Evolutionary conservation across 179 eudicot genomes (phyloP).

Genomic region (Beta corolliflora): DNA sequence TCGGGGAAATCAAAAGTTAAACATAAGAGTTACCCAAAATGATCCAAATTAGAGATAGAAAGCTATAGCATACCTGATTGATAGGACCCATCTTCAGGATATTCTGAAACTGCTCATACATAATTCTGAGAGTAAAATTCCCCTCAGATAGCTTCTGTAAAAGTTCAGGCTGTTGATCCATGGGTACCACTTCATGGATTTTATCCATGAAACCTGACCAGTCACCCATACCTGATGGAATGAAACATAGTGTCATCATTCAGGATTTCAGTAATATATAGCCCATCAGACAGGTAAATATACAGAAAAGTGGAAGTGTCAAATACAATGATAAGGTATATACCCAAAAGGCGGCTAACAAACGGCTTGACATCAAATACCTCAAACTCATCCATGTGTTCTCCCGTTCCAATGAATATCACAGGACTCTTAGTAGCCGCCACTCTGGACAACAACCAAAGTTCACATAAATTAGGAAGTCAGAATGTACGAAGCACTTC

Average conservation of each 20-base stretch:
- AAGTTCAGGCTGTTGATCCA: constrained; percentile 99
- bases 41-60: neutral
- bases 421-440: constrained; percentile 98
- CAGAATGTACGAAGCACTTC: neutral
- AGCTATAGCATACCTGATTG: constrained; percentile 66
- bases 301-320: neutral
- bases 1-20: neutral
- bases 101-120: constrained; percentile 95
- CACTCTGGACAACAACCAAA: constrained; percentile 55
- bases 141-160: constrained; percentile 96
- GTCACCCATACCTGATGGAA: constrained; percentile 88
- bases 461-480: neutral
- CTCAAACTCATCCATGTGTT: constrained; percentile 96
- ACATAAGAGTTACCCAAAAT: neutral
- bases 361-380: constrained; percentile 92
- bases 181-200: constrained; percentile 96
- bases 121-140: constrained; percentile 85
- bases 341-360: constrained; percentile 93
- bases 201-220: constrained; percentile 98
- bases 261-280: constrained; percentile 1
- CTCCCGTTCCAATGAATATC: constrained; percentile 93
- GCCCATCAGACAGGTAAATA: constrained; percentile 2
- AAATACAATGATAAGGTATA: neutral
- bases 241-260: neutral
- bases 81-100: constrained; percentile 96